Evolutionary conservation across 345 rosid species (phyloP).

Genomic region (Corchorus capsularis): DNA sequence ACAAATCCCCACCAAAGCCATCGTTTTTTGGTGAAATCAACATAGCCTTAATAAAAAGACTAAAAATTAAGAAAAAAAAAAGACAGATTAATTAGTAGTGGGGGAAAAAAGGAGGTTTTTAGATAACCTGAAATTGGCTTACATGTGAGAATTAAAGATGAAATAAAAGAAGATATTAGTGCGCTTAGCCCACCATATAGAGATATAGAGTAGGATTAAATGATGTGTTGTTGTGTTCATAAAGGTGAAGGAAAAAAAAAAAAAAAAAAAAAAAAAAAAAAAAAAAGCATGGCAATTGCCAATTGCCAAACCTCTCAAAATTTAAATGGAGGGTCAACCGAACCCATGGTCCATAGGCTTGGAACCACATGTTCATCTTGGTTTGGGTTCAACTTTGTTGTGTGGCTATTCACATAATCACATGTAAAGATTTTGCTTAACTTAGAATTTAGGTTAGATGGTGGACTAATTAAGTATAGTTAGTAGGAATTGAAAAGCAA

Average conservation of each 20-base stretch:
- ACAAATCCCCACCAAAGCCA: conserved; percentile 32
- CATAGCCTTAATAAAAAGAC: neutral
- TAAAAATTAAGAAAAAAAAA: neutral
- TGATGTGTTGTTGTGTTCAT: conserved; percentile 5
- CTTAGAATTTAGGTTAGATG: neutral
- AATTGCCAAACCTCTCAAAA: neutral
- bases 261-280: neutral
- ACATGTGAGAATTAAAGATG: conserved; percentile 11
- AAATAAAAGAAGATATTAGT: conserved; percentile 10
- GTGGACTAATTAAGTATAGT: too few species aligned
- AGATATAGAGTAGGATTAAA: neutral
- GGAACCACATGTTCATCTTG: conserved; percentile 1
- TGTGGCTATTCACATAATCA: neutral
- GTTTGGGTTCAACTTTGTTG: neutral
- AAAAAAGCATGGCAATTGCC: neutral
- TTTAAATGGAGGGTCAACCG: neutral
- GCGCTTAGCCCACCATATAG: conserved; percentile 30
- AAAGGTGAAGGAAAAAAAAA: neutral
- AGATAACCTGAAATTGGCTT: conserved; percentile 15
- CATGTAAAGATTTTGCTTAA: neutral
- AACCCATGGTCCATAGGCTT: neutral
- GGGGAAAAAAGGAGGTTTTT: conserved; percentile 17
- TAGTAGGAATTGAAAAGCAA: too few species aligned
- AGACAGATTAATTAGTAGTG: conserved; percentile 26
- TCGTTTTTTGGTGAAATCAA: conserved; percentile 1